Evolutionary conservation across 192 early-diverging fungal genomes (phyloP).

Genomic region (Cladochytrium replicatum): DNA sequence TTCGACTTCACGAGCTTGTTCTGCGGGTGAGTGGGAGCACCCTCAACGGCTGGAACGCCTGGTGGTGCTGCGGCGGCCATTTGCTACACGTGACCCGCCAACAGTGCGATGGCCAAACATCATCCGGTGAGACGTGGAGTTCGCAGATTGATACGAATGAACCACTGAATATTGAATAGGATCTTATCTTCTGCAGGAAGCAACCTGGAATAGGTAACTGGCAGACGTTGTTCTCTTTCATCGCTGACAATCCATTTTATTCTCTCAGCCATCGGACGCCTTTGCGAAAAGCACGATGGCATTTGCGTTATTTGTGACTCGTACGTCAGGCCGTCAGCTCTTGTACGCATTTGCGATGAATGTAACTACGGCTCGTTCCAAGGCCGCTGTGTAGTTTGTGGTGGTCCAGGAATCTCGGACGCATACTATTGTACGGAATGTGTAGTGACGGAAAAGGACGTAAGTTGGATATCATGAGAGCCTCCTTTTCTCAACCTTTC

Average conservation of each 20-base stretch:
- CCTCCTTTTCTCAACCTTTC: too few species aligned
- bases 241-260: slow-evolving; percentile 8
- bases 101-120: too few species aligned
- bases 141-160: too few species aligned
- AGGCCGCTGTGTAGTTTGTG: slow-evolving; percentile 86
- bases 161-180: too few species aligned
- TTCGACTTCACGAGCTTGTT: slow-evolving; percentile 24
- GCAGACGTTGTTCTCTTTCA: slow-evolving; percentile 6
- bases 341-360: slow-evolving; percentile 90
- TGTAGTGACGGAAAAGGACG: slow-evolving; percentile 83
- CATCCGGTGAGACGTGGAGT: too few species aligned
- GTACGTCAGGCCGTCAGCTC: slow-evolving; percentile 79
- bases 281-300: slow-evolving; percentile 83
- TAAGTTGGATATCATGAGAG: slow-evolving; percentile 32
- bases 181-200: slow-evolving; percentile 92
- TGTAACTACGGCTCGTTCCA: slow-evolving; percentile 91
- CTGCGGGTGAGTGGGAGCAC: too few species aligned
- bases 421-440: slow-evolving; percentile 93
- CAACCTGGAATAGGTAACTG: slow-evolving; percentile 72
- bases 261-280: slow-evolving; percentile 63
- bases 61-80: too few species aligned
- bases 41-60: too few species aligned
- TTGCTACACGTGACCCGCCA: too few species aligned
- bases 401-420: slow-evolving; percentile 77
- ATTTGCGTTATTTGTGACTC: slow-evolving; percentile 95